Base-by-base conservation (phyloP, 2,329 filamentous ascomycete species). In the Hymenoscyphus albidus region DNA sequence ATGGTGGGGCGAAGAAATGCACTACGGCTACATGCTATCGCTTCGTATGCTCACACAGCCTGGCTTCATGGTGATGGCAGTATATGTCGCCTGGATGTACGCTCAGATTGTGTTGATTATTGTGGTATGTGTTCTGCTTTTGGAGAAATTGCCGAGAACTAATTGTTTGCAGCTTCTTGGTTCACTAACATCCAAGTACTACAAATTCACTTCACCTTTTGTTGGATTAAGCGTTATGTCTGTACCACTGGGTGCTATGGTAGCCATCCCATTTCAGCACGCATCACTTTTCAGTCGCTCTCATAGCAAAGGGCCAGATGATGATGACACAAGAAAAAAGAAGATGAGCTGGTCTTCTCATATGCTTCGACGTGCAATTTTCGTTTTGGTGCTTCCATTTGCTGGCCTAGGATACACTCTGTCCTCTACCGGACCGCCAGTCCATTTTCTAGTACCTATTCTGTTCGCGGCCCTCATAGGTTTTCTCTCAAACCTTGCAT, bases 41-140 rank as follows among this genome's bases (percentile, higher is more conserved):
- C 74, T 84, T 22, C 85, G 88, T 71, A 93, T 93, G 90, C 79
- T 92, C 60, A 83, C 83, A 44, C 90, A 93, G 73, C 84, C 88
- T 3, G 90, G 90, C 0, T 93, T 93, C 74, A 76, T 86, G n/a
- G 77, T 92, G 38, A 80, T 93, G 72, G 83, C 88, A 1, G 66
- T 90, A n/a, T 93, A 93, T 75, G 80, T 88, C 14, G 88, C 84
- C 6, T 93, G 90, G 90, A 90, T 92, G 57, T 92, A 93, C 74
- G 88, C 88, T 2, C 88, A 93, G 71, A 82, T 92, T 1, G 88
- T 91, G 5, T 79, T 93, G 62, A 81, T 92, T 64, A 90, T 93
- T 65, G 80, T 91, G 64, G 82, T 92, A 65, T 22, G 59, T 61
- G 9, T n/a, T 38, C 9, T 14, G 18, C 27, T 27, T 27, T 27